Conservation (phyloP, 1,284 basidiomycete genomes). For the Naganishia sp. region DNA sequence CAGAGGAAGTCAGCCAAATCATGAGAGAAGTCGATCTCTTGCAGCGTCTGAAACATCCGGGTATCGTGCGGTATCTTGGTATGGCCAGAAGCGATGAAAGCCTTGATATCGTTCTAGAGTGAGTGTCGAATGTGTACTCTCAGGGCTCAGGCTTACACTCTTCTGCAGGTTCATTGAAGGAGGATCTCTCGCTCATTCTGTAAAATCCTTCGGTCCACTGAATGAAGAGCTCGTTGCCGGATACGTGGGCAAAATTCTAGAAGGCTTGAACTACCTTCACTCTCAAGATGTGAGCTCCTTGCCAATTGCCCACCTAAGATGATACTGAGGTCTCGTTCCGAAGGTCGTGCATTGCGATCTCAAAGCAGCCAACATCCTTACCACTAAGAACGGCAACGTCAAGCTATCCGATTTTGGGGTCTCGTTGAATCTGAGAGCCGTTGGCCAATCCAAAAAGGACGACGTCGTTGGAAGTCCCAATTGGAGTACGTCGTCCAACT, state of each 20-base stretch:
- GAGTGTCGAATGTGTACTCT: slow-evolving; percentile 48
- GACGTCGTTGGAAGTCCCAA: slow-evolving; percentile 87
- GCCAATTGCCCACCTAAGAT: slow-evolving; percentile 32
- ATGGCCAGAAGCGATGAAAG: slow-evolving; percentile 86
- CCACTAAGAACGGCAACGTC: slow-evolving; percentile 60
- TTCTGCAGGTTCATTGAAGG: slow-evolving; percentile 79
- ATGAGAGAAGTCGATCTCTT: slow-evolving; percentile 90
- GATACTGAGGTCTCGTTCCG: slow-evolving; percentile 35
- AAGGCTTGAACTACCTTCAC: slow-evolving; percentile 87
- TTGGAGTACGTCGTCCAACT: slow-evolving; percentile 66
- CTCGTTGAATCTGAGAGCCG: slow-evolving; percentile 56
- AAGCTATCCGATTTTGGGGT: slow-evolving; percentile 62
- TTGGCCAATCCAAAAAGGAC: slow-evolving; percentile 71
- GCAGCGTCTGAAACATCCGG: slow-evolving; percentile 82
- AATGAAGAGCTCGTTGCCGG: slow-evolving; percentile 84
- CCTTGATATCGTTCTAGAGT: slow-evolving; percentile 90
- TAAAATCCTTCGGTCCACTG: slow-evolving; percentile 86
- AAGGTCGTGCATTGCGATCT: slow-evolving; percentile 59
- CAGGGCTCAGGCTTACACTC: background rate
- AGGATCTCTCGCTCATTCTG: slow-evolving; percentile 83
- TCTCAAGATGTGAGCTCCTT: slow-evolving; percentile 60
- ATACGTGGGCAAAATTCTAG: slow-evolving; percentile 90
- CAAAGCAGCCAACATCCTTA: slow-evolving; percentile 61
- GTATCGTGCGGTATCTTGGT: slow-evolving; percentile 93
- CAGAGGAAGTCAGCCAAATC: slow-evolving; percentile 78